A percentile compares a stretch with the other conserved stretches of the same genome.
Conservation (phyloP, 2,329 filamentous ascomycete genomes). For the Phialemoniopsis sp. region DNA sequence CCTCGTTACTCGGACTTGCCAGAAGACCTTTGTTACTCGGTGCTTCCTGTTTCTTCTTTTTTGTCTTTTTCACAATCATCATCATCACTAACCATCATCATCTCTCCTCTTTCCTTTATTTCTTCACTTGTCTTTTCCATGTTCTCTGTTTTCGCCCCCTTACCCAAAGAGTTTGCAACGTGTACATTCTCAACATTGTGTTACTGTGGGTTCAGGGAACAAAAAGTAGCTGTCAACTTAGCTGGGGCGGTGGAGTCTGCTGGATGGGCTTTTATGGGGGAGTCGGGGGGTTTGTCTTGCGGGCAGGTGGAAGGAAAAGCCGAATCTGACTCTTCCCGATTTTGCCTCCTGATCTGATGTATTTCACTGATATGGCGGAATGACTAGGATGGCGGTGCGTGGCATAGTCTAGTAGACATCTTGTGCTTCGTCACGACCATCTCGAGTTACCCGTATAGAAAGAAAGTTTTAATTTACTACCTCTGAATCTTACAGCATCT, state of each 20-base stretch:
- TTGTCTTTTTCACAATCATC: slow-evolving; percentile 15
- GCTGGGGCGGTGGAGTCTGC: slow-evolving; percentile 19
- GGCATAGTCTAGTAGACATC: too few species aligned
- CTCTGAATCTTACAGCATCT: too few species aligned
- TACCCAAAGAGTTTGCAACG: slow-evolving; percentile 22
- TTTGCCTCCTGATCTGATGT: too few species aligned
- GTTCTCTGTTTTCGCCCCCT: slow-evolving; percentile 11
- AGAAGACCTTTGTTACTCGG: slow-evolving; percentile 5
- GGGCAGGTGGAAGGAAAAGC: not conserved
- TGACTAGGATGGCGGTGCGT: too few species aligned
- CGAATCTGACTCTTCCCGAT: too few species aligned
- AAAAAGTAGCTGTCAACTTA: slow-evolving; percentile 26
- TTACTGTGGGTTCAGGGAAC: slow-evolving; percentile 3
- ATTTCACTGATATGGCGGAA: too few species aligned
- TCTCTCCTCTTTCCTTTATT: slow-evolving; percentile 11
- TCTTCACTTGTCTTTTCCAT: slow-evolving; percentile 10
- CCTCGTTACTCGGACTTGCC: slow-evolving; percentile 17
- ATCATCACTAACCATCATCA: slow-evolving; percentile 15
- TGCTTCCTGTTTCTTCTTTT: slow-evolving; percentile 13
- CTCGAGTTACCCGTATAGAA: too few species aligned
- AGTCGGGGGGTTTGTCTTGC: slow-evolving; percentile 1
- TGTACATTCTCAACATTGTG: slow-evolving; percentile 12
- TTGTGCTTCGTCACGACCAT: too few species aligned
- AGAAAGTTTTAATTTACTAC: too few species aligned
- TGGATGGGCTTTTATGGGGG: slow-evolving; percentile 1